Conservation (phyloP, 805 yeast species). For the Suhomyces sp. region DNA sequence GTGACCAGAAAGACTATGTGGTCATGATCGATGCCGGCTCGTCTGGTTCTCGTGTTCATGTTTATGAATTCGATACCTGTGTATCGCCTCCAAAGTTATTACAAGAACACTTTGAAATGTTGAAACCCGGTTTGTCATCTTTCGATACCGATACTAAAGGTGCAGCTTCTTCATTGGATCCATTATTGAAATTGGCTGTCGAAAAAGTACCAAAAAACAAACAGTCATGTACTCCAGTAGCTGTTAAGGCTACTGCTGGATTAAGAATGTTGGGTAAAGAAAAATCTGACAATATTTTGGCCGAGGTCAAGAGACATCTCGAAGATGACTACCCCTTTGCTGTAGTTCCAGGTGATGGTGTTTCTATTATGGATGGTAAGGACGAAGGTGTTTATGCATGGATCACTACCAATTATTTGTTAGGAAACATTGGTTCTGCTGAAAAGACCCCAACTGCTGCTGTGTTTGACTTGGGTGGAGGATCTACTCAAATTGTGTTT, state of each 20-base stretch:
- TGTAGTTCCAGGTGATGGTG: constrained; percentile 82
- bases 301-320: constrained; percentile 73
- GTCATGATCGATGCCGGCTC: constrained; percentile 98
- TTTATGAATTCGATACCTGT: constrained; percentile 88
- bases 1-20: constrained; percentile 61
- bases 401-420: constrained; percentile 91
- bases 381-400: constrained; percentile 99
- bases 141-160: constrained; percentile 76
- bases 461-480: constrained; percentile 97
- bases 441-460: constrained; percentile 87
- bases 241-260: constrained; percentile 98
- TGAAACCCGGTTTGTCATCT: constrained; percentile 88
- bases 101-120: constrained; percentile 81
- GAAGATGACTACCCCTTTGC: constrained; percentile 87
- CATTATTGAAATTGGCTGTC: constrained; percentile 73
- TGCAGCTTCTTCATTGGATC: constrained; percentile 90
- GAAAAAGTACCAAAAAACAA: constrained; percentile 69
- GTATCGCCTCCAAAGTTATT: constrained; percentile 77
- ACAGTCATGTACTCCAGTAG: constrained; percentile 85
- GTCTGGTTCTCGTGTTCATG: constrained; percentile 93
- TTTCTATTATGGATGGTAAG: constrained; percentile 91
- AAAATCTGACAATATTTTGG: constrained; percentile 68
- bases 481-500: constrained; percentile 97
- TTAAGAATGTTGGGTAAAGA: constrained; percentile 79
- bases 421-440: constrained; percentile 88